phyloP scores from a whole-genome alignment of 2,329 filamentous ascomycete genomes.

The Aspergillus fumigatus region DNA sequence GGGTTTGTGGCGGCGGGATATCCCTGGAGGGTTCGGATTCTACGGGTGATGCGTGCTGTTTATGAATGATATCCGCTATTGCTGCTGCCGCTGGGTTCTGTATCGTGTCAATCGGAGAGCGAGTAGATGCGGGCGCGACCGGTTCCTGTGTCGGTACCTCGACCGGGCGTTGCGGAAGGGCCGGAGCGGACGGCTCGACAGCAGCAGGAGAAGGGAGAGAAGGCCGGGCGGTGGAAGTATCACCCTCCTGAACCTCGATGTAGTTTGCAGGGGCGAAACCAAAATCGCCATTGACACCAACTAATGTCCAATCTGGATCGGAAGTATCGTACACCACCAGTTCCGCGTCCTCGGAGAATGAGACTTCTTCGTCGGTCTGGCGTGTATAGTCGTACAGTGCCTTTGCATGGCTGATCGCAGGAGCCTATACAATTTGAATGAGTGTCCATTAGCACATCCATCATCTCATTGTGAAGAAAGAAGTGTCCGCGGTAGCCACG shows the following conservation, averaged over 20 bases:
- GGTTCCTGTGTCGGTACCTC: constrained; percentile 23
- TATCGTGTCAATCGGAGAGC: constrained; percentile 40
- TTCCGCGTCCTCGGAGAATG: constrained; percentile 81
- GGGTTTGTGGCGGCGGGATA: constrained; percentile 33
- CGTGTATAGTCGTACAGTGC: constrained; percentile 98
- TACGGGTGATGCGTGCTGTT: constrained; percentile 32
- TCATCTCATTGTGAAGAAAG: not conserved
- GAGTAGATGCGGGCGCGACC: constrained; percentile 18
- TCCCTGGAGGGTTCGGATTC: constrained; percentile 26
- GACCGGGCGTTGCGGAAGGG: constrained; percentile 27
- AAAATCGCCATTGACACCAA: constrained; percentile 77
- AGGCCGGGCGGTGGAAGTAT: constrained; percentile 43
- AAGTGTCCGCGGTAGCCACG: not conserved
- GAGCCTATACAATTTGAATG: constrained; percentile 47
- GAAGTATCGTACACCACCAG: constrained; percentile 83
- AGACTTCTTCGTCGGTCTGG: constrained; percentile 96
- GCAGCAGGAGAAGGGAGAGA: constrained; percentile 15
- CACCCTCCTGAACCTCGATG: constrained; percentile 64
- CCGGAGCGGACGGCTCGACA: constrained; percentile 39
- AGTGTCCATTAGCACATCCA: constrained; percentile 6
- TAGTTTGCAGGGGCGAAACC: constrained; percentile 97
- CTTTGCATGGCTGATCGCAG: constrained; percentile 66
- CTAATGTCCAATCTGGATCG: constrained; percentile 95
- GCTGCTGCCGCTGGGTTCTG: constrained; percentile 54
- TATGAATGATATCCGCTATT: constrained; percentile 47